A percentile compares a stretch with the other conserved stretches of the same genome.
Conservation (phyloP, 768 basidiomycete genomes). For the Termitomyces titanicus region DNA sequence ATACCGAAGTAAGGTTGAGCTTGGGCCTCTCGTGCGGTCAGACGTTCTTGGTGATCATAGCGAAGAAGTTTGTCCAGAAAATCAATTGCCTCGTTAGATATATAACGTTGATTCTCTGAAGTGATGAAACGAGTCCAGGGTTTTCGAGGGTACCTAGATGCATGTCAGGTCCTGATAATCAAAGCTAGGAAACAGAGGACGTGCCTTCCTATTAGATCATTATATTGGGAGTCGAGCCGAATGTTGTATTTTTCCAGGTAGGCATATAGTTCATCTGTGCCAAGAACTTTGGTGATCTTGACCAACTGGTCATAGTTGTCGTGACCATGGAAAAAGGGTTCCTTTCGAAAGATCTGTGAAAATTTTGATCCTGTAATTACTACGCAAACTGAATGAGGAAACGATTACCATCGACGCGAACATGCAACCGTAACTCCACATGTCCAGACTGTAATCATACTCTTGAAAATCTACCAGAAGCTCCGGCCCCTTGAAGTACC, state of each 20-base stretch:
- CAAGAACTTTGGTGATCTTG: constrained; percentile 96
- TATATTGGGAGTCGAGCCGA: constrained; percentile 92
- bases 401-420: constrained; percentile 89
- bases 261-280: constrained; percentile 90
- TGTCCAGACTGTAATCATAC: constrained; percentile 96
- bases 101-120: constrained; percentile 92
- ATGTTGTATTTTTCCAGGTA: constrained; percentile 97
- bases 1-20: constrained; percentile 89
- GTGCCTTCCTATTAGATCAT: constrained; percentile 87
- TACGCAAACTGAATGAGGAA: constrained; percentile 5
- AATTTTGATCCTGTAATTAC: constrained; percentile 8
- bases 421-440: constrained; percentile 99
- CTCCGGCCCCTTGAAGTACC: constrained; percentile 98
- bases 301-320: constrained; percentile 99
- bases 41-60: constrained; percentile 95
- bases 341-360: constrained; percentile 92
- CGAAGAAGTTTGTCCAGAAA: constrained; percentile 92
- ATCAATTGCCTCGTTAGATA: constrained; percentile 96
- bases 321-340: constrained; percentile 99
- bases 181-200: constrained; percentile 8
- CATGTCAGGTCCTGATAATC: constrained; percentile 9
- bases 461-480: constrained; percentile 97
- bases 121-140: constrained; percentile 96
- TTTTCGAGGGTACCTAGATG: constrained; percentile 79
- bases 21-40: constrained; percentile 93